These are phyloP conservation scores for Uromyces viciae-fabae DNA, from an alignment of 1,284 basidiomycete genomes.

Conservation along the genomic window DNA sequence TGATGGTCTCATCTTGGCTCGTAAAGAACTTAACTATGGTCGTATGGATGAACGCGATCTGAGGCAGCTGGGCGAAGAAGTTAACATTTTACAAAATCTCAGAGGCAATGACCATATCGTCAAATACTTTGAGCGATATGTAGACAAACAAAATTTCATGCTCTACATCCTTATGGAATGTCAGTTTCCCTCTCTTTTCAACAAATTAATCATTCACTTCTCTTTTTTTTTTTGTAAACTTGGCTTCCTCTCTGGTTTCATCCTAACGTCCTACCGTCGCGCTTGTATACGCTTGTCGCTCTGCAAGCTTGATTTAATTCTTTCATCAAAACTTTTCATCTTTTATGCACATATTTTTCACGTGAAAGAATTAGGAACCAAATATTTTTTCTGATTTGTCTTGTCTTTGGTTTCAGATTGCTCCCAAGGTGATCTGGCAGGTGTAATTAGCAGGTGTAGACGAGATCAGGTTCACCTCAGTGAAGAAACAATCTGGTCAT, in stretches of 20 bases:
- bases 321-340: not conserved
- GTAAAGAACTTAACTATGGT: slow-evolving; percentile 93
- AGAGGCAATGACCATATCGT: slow-evolving; percentile 86
- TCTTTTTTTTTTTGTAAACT: slow-evolving; percentile 67
- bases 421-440: slow-evolving; percentile 44
- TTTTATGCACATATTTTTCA: no score
- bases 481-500: slow-evolving; percentile 90
- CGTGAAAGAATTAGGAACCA: slow-evolving; percentile 27
- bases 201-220: slow-evolving; percentile 47
- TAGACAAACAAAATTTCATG: slow-evolving; percentile 82
- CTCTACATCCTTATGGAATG: slow-evolving; percentile 89
- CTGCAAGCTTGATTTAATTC: not conserved
- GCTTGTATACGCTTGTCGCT: slow-evolving; percentile 55
- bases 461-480: slow-evolving; percentile 58
- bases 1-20: slow-evolving; percentile 81
- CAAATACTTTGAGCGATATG: slow-evolving; percentile 81
- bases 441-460: slow-evolving; percentile 37
- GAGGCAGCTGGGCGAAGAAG: slow-evolving; percentile 95
- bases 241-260: slow-evolving; percentile 85
- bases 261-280: slow-evolving; percentile 79
- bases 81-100: slow-evolving; percentile 92
- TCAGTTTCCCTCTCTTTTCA: not conserved
- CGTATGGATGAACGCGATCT: slow-evolving; percentile 86
- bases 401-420: slow-evolving; percentile 31
- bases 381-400: slow-evolving; percentile 59